phyloP scores from a whole-genome alignment of 345 rosid species.

The Dovyalis caffra region DNA sequence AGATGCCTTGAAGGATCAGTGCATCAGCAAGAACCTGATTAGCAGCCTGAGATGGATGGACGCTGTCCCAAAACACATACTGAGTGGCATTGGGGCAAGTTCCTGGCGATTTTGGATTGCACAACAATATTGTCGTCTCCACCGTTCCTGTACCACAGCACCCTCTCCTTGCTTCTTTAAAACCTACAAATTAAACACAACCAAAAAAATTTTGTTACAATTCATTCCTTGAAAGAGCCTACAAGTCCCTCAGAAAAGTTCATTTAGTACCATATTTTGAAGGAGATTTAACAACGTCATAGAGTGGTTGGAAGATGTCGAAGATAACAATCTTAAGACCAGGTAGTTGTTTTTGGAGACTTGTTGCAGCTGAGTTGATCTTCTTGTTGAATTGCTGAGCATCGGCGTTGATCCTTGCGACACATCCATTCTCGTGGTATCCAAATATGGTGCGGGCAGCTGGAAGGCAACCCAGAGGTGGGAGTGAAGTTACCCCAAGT shows the following conservation, averaged over 20 bases:
- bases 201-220: background rate
- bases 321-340: conserved; percentile 71
- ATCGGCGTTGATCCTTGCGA: conserved; percentile 57
- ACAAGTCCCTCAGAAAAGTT: too few species aligned
- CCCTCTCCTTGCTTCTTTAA: conserved; percentile 74
- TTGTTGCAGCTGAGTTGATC: conserved; percentile 52
- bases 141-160: conserved; percentile 88
- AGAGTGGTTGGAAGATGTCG: conserved; percentile 75
- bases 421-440: conserved; percentile 59
- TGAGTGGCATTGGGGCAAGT: conserved; percentile 81
- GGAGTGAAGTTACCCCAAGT: conserved; percentile 87
- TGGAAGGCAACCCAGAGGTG: conserved; percentile 91
- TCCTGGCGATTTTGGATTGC: conserved; percentile 70
- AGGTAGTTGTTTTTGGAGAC: conserved; percentile 67
- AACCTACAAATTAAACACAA: conserved; percentile 41
- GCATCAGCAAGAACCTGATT: conserved; percentile 76
- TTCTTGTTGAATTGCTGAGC: conserved; percentile 78
- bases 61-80: conserved; percentile 91
- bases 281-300: conserved; percentile 60
- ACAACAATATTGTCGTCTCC: conserved; percentile 69
- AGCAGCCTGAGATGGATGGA: conserved; percentile 92
- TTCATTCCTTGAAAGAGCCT: background rate
- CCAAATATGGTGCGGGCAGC: conserved; percentile 74
- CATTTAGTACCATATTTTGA: conserved; percentile 43
- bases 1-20: conserved; percentile 58